Percentiles rank a stretch among this genome's conserved stretches.
These are phyloP conservation scores for Gamsiella multidivaricata DNA, from an alignment of 192 early-diverging fungal genomes.

Conservation along the genomic window DNA sequence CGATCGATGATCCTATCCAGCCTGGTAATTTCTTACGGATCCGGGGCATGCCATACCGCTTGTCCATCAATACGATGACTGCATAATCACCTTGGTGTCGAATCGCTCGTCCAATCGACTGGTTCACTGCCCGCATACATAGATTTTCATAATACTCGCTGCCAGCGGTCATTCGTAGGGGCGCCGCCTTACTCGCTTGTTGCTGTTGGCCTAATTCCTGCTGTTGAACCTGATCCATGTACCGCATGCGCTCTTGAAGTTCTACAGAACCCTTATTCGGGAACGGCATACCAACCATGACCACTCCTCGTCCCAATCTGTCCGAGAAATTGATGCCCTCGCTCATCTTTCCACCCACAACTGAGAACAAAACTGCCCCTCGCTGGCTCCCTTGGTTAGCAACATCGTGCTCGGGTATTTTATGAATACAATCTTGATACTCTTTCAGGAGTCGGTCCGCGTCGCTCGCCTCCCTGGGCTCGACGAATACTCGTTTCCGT, in stretches of 20 bases:
- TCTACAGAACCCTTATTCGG: constrained; percentile 82
- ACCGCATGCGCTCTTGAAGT: constrained; percentile 79
- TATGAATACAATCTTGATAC: constrained; percentile 66
- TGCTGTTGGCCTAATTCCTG: constrained; percentile 6
- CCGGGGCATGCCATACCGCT: constrained; percentile 62
- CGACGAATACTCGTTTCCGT: constrained; percentile 71
- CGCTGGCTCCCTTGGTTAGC: constrained; percentile 14
- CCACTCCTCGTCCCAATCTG: constrained; percentile 81
- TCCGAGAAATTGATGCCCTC: constrained; percentile 96
- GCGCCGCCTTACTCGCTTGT: background rate
- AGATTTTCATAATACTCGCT: constrained; percentile 89
- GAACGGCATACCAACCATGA: constrained; percentile 93
- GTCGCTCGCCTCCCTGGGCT: constrained; percentile 64
- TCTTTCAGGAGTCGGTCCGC: constrained; percentile 70
- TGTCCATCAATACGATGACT: constrained; percentile 83
- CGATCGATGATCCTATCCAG: constrained; percentile 75
- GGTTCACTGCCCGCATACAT: constrained; percentile 94
- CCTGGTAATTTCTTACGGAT: constrained; percentile 76
- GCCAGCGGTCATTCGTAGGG: constrained; percentile 50
- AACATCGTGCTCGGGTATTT: constrained; percentile 17
- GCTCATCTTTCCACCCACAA: constrained; percentile 90
- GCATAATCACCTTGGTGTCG: constrained; percentile 91
- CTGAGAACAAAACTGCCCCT: constrained; percentile 87
- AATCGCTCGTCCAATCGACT: constrained; percentile 85
- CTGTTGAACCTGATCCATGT: constrained; percentile 59